A percentile compares a stretch with the other conserved stretches of the same genome.
Evolutionary conservation across 1,139 yeast genomes (phyloP).

Genomic region (Candida smagusa): DNA sequence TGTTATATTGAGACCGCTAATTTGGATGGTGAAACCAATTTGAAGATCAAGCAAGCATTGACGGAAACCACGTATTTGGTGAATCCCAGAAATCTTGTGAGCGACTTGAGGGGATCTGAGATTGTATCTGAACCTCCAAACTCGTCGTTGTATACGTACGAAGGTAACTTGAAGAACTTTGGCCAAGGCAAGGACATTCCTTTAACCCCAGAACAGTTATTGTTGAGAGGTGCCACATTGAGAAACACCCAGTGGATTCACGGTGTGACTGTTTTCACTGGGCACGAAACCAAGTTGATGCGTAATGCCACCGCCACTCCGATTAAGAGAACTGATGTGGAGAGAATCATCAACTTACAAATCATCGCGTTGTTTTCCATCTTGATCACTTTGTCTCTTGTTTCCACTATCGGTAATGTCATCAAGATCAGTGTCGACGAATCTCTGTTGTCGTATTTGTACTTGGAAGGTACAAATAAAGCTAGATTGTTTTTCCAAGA

Average conservation of each 20-base stretch:
- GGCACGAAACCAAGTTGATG: constrained; percentile 97
- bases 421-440: constrained; percentile 60
- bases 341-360: constrained; percentile 89
- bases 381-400: constrained; percentile 67
- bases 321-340: constrained; percentile 94
- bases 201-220: constrained; percentile 82
- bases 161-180: constrained; percentile 69
- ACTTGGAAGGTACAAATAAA: constrained; percentile 66
- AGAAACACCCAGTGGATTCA: constrained; percentile 95
- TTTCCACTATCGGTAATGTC: constrained; percentile 87
- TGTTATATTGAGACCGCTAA: constrained; percentile 98
- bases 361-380: constrained; percentile 84
- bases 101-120: constrained; percentile 31
- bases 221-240: constrained; percentile 91
- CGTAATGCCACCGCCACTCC: constrained; percentile 99
- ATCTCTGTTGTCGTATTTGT: constrained; percentile 57
- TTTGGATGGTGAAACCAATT: constrained; percentile 94
- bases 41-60: constrained; percentile 87
- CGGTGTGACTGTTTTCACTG: constrained; percentile 92
- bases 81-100: constrained; percentile 58
- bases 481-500: constrained; percentile 78
- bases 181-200: constrained; percentile 47
- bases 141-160: constrained; percentile 90
- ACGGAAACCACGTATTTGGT: constrained; percentile 74
- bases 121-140: constrained; percentile 90